Evolutionary conservation across 768 basidiomycete genomes (phyloP).

Genomic region (Tremella fuciformis): DNA sequence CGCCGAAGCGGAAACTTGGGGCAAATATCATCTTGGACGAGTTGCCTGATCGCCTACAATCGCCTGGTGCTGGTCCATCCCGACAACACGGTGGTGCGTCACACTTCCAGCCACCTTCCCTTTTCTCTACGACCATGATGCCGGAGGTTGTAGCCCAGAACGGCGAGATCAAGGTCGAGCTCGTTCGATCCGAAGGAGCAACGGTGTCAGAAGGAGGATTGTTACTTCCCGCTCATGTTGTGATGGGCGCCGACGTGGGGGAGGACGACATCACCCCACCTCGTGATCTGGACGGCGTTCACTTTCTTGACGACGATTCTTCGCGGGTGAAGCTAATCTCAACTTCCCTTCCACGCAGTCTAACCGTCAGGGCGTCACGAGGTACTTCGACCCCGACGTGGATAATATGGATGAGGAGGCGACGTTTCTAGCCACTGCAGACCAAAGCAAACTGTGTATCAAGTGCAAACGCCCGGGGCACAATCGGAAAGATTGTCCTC

Average conservation of each 20-base stretch:
- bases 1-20: background rate
- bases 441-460: conserved; percentile 34
- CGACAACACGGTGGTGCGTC: background rate
- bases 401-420: conserved; percentile 26
- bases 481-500: conserved; percentile 31
- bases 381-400: conserved; percentile 36
- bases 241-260: too few species aligned
- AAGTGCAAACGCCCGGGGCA: conserved; percentile 44
- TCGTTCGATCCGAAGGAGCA: background rate
- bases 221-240: conserved; percentile 35
- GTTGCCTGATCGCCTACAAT: background rate
- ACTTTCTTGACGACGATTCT: conserved; percentile 40
- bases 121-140: conserved; percentile 19
- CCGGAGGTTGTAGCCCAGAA: conserved; percentile 6
- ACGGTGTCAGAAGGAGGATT: too few species aligned
- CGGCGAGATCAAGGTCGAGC: conserved; percentile 1
- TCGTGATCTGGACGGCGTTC: conserved; percentile 37
- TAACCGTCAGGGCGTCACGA: conserved; percentile 27
- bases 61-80: too few species aligned
- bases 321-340: conserved; percentile 18
- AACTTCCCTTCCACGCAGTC: background rate
- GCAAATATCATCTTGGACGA: conserved; percentile 18
- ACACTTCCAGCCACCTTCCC: conserved; percentile 25
- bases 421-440: conserved; percentile 41
- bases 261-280: too few species aligned